These are phyloP conservation scores for Paramecium tetraurelia DNA, from an alignment of 73 alveolate species.

Conservation along the genomic window DNA sequence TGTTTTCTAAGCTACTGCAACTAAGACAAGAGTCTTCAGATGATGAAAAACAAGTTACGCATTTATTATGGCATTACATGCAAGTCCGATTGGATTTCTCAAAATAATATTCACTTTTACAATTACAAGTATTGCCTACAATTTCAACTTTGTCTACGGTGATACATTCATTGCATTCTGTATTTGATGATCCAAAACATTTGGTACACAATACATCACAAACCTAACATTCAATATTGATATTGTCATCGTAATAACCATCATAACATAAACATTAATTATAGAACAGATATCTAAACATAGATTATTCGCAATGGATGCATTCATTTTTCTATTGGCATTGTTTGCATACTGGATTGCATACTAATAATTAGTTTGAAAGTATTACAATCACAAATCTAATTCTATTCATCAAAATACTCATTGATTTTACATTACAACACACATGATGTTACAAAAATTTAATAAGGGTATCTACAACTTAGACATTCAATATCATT, in stretches of 20 bases:
- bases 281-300: not conserved
- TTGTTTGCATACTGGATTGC: not conserved
- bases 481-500: not conserved
- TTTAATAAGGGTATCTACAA: not conserved
- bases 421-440: not conserved
- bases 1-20: not conserved
- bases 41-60: not conserved
- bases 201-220: not conserved
- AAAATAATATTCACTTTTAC: not conserved
- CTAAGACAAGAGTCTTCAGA: not conserved
- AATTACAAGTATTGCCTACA: not conserved
- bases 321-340: not conserved
- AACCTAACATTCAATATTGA: not conserved
- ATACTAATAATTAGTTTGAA: not conserved
- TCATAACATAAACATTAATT: not conserved
- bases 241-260: not conserved
- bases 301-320: not conserved
- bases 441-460: not conserved
- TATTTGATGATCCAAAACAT: not conserved
- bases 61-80: not conserved
- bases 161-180: not conserved
- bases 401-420: not conserved
- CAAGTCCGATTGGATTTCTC: not conserved
- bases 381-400: not conserved
- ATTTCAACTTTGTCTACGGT: not conserved